Evolutionary conservation across 768 basidiomycete species (phyloP), one percentile per base, ranked within the genome.

Genomic region (Mycena indigotica): DNA sequence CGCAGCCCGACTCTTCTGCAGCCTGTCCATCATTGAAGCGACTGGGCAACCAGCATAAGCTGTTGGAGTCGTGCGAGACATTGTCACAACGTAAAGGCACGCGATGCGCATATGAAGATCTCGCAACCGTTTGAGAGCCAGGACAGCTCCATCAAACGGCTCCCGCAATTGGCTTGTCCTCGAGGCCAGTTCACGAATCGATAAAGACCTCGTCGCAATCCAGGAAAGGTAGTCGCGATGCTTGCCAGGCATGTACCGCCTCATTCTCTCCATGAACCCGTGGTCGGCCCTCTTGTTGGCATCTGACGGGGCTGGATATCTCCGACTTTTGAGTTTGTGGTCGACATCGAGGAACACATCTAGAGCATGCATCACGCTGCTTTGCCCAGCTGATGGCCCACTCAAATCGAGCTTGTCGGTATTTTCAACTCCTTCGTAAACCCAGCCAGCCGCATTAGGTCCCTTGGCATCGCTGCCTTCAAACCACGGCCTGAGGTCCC

Each of bases 371-470:
- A 99, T 93, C 54, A 95, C 82, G 50, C 87, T 88, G 71, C 91
- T 94, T 76, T 99, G 96, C 2, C 96, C 96, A 1, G 94, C 96
- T 10, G 91, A 94, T 23, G 96, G 95, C 0, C 96, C 96, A 56
- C 86, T 89, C 52, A 87, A 81, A 60, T 89, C 85, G 38, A 91
- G 82, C 50, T 75, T 70, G 26, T 82, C 77, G 25, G 76, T 78
- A 28, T 82, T 74, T 4, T 79, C 77, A 6, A 91, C 84, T 0
- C 91, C 93, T 66, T 94, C 88, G 70, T 89, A 98, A 38, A 87
- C 74, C 91, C 91, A 93, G 19, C 75, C 76, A 8, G 79, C 77
- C 25, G 73, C 73, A 6, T 72, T 70, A 6, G 82, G 73, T 0
- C 81, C 83, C 60, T 79, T 82, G 44, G 80, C 80, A 57, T 85